Conservation (phyloP, 441 rosid genomes). For the Raphanus hybrid region DNA sequence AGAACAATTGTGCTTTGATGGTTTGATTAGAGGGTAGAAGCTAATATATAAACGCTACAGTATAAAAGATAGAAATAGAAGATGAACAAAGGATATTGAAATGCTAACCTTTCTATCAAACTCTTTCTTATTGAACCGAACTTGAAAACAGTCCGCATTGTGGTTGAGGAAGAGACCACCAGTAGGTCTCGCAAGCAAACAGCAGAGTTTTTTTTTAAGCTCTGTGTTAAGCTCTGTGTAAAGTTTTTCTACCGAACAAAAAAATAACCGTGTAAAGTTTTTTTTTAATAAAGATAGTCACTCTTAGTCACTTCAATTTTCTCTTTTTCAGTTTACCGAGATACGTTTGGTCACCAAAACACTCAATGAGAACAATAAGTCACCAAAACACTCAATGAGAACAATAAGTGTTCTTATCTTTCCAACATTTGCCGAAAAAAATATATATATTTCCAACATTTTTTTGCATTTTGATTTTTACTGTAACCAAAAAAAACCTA, state of each 20-base stretch:
- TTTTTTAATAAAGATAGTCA: constrained; percentile 10
- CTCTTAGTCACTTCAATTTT: background rate
- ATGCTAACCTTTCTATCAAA: background rate
- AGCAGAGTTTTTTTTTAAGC: background rate
- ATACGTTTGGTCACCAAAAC: background rate
- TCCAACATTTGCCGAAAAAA: background rate
- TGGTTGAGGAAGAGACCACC: constrained; percentile 7
- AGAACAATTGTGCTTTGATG: background rate
- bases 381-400: no score
- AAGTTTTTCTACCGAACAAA: background rate
- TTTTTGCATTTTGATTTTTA: background rate
- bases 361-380: background rate
- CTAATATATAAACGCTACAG: background rate
- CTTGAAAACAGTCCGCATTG: background rate
- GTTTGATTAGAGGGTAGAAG: background rate
- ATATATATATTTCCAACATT: background rate
- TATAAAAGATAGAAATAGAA: background rate
- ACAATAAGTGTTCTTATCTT: background rate
- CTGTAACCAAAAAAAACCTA: background rate
- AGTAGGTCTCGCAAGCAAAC: constrained; percentile 6
- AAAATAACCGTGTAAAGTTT: background rate
- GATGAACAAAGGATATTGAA: constrained; percentile 10
- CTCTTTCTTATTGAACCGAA: background rate
- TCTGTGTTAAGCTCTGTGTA: constrained; percentile 6
- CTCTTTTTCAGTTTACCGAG: background rate